phyloP scores from a whole-genome alignment of 306 rosid species.

The Vigna mungo region DNA sequence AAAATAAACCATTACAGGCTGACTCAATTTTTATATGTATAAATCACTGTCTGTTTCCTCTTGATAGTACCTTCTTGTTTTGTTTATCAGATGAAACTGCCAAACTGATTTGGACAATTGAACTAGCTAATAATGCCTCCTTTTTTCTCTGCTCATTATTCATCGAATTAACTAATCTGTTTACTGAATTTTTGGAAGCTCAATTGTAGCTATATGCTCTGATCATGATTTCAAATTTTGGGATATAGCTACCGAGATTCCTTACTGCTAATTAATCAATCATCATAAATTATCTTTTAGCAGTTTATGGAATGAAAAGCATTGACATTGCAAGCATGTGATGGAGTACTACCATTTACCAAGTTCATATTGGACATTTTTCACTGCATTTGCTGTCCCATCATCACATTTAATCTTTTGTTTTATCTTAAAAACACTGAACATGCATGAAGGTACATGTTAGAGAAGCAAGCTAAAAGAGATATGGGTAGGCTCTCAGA shows the following conservation, averaged over 20 bases:
- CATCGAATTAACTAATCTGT: neutral
- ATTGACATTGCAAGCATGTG: conserved; percentile 14
- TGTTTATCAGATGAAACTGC: conserved; percentile 22
- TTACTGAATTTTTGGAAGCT: conserved; percentile 22
- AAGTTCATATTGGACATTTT: conserved; percentile 31
- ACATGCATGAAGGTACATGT: conserved; percentile 5
- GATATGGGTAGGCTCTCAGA: conserved; percentile 26
- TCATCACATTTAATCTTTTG: conserved; percentile 16
- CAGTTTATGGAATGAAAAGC: conserved; percentile 39
- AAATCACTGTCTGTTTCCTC: conserved; percentile 43
- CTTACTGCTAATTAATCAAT: conserved; percentile 26
- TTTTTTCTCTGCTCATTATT: neutral
- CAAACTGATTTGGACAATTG: conserved; percentile 34
- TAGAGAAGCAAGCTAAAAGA: conserved; percentile 10
- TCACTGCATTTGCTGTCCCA: conserved; percentile 11
- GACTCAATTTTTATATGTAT: neutral
- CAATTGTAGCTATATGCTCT: neutral
- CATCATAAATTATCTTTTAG: conserved; percentile 39
- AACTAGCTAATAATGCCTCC: conserved; percentile 7
- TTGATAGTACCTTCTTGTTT: conserved; percentile 43
- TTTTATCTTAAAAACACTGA: conserved; percentile 9
- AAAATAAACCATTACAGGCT: conserved; percentile 29
- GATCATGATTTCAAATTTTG: conserved; percentile 36
- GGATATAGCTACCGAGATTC: conserved; percentile 28
- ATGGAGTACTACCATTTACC: conserved; percentile 30